Evolutionary conservation across 495 filamentous ascomycete species (phyloP), one percentile per base, ranked within the genome.

Genomic region (Stereocaulon alpinum): DNA sequence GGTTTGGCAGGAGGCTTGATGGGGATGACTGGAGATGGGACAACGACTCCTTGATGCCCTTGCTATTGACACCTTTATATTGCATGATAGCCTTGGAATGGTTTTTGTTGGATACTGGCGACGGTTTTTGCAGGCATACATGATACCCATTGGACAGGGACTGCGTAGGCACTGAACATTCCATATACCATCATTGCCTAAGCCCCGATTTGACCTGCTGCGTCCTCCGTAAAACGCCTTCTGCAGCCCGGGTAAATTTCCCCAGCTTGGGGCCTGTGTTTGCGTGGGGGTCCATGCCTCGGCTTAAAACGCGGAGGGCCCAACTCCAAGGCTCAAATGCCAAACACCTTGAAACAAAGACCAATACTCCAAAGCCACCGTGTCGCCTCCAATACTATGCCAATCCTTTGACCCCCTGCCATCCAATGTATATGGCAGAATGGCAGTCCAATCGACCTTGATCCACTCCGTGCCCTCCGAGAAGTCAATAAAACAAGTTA

Each of bases 381-480:
- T 41, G 20, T 50, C n/a, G 27, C 37, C 7, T 1, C 40, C 11
- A 47, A n/a, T 6, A 7, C n/a, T 4, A 40, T 37, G 4, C 27
- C 0, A 27, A 17, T 10, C 0, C 52, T 11, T 6, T 1, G 27
- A 22, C 12, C 41, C 14, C 14, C 3, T 48, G 22, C 7, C 0
- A 37, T 7, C 5, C 11, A 27, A n/a, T 40, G 9, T 30, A 0
- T 7, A 60, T 54, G 58, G 49, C 58, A 45, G 20, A 45, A 95
- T 95, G 87, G 87, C 86, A 64, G 83, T 77, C 62, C 86, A 86
- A 69, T 96, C 91, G 24, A 95, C 92, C 74, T 76, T 94, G 37
- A 73, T 69, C n/a, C 64, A 76, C 40, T 68, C 73, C 48, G 65
- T 71, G 32, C 72, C 78, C 56, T 80, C 80, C 45, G 85, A 90